Conservation (phyloP, 768 basidiomycete genomes). For the Lepiota subincarnata region DNA sequence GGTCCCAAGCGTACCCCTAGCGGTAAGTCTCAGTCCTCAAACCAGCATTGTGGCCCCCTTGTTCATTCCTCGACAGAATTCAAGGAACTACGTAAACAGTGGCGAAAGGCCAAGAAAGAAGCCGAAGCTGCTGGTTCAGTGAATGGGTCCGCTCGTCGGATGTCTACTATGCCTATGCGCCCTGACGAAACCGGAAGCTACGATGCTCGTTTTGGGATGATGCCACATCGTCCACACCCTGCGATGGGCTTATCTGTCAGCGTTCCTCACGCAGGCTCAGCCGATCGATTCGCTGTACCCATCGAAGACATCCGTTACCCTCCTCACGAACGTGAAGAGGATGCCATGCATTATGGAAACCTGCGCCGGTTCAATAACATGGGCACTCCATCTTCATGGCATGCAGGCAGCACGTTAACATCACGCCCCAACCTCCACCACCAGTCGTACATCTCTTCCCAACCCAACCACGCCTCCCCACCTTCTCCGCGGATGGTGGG, state of each 20-base stretch:
- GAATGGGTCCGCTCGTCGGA: conserved; percentile 23
- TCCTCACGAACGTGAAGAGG: conserved; percentile 11
- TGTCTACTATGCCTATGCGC: conserved; percentile 24
- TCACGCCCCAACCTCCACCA: conserved; percentile 7
- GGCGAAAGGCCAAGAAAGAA: conserved; percentile 93
- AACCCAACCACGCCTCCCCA: conserved; percentile 24
- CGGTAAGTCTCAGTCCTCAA: conserved; percentile 50
- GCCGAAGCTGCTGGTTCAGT: conserved; percentile 28
- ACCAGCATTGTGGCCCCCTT: conserved; percentile 4
- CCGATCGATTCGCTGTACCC: conserved; percentile 11
- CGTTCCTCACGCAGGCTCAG: conserved; percentile 11
- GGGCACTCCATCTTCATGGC: conserved; percentile 13
- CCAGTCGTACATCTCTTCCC: conserved; percentile 14
- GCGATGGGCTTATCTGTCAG: conserved; percentile 14
- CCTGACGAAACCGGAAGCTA: conserved; percentile 28
- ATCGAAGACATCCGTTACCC: conserved; percentile 14
- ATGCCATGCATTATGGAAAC: conserved; percentile 9
- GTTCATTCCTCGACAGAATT: conserved; percentile 63
- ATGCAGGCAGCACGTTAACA: conserved; percentile 7
- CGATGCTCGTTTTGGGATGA: conserved; percentile 27
- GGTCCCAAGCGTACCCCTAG: conserved; percentile 85
- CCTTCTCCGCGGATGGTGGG: conserved; percentile 26
- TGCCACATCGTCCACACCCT: conserved; percentile 21
- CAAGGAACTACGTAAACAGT: conserved; percentile 94
- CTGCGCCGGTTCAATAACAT: conserved; percentile 11